A percentile compares a stretch with the other conserved stretches of the same genome.
phyloP scores from a whole-genome alignment of 331 rosid genomes.

The Erythrophleum ivorense region DNA sequence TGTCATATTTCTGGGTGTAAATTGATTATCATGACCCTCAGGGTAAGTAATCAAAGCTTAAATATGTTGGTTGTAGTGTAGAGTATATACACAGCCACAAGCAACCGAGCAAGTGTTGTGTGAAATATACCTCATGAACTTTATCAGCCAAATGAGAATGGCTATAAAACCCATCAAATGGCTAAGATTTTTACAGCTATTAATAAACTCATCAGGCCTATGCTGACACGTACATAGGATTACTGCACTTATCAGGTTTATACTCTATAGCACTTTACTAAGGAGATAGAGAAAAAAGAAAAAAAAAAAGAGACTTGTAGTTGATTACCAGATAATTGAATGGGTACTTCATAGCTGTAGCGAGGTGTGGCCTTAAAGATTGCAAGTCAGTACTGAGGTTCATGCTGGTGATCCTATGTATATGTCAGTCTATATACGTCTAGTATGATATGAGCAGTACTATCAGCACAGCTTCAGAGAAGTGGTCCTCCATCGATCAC shows the following conservation, averaged over 20 bases:
- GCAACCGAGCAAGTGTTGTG: background rate
- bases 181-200: background rate
- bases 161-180: background rate
- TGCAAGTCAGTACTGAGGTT: background rate
- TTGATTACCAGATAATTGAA: background rate
- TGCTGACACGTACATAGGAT: background rate
- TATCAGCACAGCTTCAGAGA: background rate
- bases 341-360: background rate
- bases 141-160: background rate
- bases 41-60: background rate
- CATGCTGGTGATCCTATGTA: background rate
- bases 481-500: background rate
- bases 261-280: background rate
- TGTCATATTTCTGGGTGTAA: background rate
- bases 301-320: background rate
- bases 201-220: background rate
- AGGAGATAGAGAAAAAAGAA: background rate
- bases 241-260: background rate
- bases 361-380: background rate
- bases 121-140: background rate
- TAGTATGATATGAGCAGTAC: background rate
- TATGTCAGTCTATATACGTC: background rate
- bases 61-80: background rate
- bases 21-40: background rate
- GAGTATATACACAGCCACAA: background rate